Evolutionary conservation across 2,329 filamentous ascomycete species (phyloP), one percentile per base, ranked within the genome.

Genomic region (Talaromyces sp.): DNA sequence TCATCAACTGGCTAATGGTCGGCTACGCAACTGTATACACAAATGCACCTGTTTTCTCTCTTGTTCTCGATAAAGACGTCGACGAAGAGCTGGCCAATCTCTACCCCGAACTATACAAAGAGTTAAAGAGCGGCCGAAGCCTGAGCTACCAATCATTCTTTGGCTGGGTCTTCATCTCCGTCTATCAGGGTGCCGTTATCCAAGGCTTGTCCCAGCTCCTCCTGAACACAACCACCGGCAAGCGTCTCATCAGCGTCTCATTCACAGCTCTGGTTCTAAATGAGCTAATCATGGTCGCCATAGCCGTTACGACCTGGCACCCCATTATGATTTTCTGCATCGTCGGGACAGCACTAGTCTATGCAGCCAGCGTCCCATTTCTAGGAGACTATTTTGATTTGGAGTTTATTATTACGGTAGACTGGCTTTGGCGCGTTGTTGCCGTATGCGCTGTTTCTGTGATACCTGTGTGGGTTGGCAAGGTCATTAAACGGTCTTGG

Each of bases 1-100:
- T 98, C 83, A 92, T 90, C 81, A 92, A 98, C 76, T 99, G 94
- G 93, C 86, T 99, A 15, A 87, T 99, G 69, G 95, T 99, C 13
- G 95, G 95, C 58, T 99, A 99, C 75, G 93, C 93, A 0, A 99
- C 95, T 0, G 85, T 97, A 5, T 99, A 99, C 80, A 99, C 95
- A 17, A 96, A 96, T 76, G 85, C 88, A 17, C 95, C 95, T 0
- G 95, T 99, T 38, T 90, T 99, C 75, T 96, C 91, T 0, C 88
- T 99, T 6, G 93, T 98, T 1, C 86, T 99, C 1, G 95, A 99
- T 80, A 91, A 91, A 73, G 95, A 99, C 72, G 94, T 99, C 5
- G 93, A 98, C 74, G 94, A 98, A 79, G 88, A 90, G 61, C 85
- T 99, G 5, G 93, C 95, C 22, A 97, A 95, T 70, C 84, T 99